Evolutionary conservation across 768 basidiomycete genomes (phyloP), one percentile per base, ranked within the genome.

Genomic region (Strobilomyces confusus): DNA sequence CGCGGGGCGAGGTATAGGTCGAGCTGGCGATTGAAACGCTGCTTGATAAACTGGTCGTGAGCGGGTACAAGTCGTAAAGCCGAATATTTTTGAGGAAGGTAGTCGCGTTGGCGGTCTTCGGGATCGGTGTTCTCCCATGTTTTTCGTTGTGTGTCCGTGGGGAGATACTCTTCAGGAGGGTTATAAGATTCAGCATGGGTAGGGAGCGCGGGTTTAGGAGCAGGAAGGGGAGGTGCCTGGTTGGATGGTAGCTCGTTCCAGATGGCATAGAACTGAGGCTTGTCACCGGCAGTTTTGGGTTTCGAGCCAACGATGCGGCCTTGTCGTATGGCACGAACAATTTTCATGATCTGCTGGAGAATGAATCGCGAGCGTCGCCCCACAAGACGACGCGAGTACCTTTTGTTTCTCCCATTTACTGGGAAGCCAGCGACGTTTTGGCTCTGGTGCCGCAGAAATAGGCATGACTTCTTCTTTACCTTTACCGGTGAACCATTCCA

Each of bases 371-470:
- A 38, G 36, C 47, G 33, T 12, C 34, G 25, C 40, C 19, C n/a
- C 33, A 30, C 3, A 11, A 30, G 23, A 44, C 32, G 17, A 42
- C 33, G 14, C 17, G 34, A 67, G 49, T 63, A 92, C 95, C 83
- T 99, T 99, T 79, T 97, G 86, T 72, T 97, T 98, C 73, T 98
- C 97, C 97, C 97, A 99, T 76, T 95, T 98, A 73, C 92, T 95
- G 14, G 95, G 92, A 13, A 98, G 80, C 86, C 95, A 99, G 44
- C 97, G 82, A 49, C 92, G 82, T 73, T 99, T 99, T 19, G 97
- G 97, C 68, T 98, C 94, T 2, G 94, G 92, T 25, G 89, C 89
- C 29, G 84, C 83, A 12, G 87, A 90, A 14, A 99, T 70, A 22
- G 97, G 97, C 93, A 94, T 98, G 20, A 87, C 73, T 73, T 95